phyloP scores from a whole-genome alignment of 768 basidiomycete species.

The Clathrus columnatus region DNA sequence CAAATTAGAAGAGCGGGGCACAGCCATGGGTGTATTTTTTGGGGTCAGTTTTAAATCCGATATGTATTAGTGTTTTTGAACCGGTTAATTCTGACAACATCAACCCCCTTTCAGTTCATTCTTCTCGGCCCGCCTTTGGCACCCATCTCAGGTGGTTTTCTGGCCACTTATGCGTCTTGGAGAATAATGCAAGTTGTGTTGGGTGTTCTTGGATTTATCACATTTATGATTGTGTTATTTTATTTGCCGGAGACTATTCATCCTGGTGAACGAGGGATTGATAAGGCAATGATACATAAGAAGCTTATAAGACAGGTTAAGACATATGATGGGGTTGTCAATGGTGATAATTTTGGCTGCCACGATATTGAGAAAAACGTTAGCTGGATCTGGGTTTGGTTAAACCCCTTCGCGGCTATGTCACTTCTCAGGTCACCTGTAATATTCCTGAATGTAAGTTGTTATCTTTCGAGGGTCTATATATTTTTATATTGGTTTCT shows the following conservation, averaged over 20 bases:
- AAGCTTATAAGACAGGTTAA: neutral
- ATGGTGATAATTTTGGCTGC: too few relatives aligned
- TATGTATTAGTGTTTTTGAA: too few relatives aligned
- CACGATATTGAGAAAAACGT: too few relatives aligned
- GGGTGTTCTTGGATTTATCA: conserved; percentile 31
- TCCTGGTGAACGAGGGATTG: neutral
- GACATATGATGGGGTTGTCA: neutral
- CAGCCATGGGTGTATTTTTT: conserved; percentile 50
- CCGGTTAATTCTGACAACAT: too few relatives aligned
- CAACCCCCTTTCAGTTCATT: too few relatives aligned
- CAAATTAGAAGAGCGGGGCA: conserved; percentile 8
- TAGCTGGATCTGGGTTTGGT: neutral
- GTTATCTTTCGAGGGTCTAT: neutral
- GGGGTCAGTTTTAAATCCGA: conserved; percentile 16
- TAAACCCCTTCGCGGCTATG: neutral
- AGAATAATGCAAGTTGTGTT: conserved; percentile 45
- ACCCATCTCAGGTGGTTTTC: conserved; percentile 2
- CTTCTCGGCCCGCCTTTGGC: conserved; percentile 26
- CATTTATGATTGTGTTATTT: conserved; percentile 31
- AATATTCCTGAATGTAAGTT: neutral
- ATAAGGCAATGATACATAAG: neutral
- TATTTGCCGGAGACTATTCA: conserved; percentile 24
- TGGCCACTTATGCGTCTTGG: conserved; percentile 38
- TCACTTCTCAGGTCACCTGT: neutral
- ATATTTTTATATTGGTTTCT: neutral